Evolutionary conservation across 148 eudicot genomes (phyloP), one percentile per base, ranked within the genome.

Genomic region (Cornus kousa): DNA sequence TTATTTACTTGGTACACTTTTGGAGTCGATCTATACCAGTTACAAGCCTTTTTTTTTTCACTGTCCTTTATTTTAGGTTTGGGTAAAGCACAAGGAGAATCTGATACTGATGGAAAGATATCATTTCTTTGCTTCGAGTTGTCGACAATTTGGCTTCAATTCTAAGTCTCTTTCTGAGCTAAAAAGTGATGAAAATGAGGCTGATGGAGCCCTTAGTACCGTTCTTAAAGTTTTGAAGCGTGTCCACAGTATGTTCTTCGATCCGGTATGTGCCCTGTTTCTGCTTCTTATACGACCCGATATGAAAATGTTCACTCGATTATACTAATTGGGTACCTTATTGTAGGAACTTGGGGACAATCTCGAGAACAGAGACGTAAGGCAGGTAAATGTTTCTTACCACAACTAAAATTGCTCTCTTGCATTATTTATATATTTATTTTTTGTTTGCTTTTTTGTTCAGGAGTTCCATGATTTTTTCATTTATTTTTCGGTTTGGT

Each of bases 71-170:
- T 79, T 76, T 59, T 71, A 95, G 98, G 98, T 95, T 50, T 96
- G 98, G 99, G 85, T 72, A 76, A 87, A 84, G 86, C 95, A 96
- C 78, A 93, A 80, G 86, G 98, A 96, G 40, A 96, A 93, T 80
- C 70, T 96, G 70, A 92, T 96, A 81, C 78, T 93, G 77, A 96
- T 96, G 97, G 97, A 96, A 67, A 93, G 99, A 90, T 96, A 96
- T 82, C 92, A 91, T 78, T 96, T 85, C 80, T 96, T 96, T 78
- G 86, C 89, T 14, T 91, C 97, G 65, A 92, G 99, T 78, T 88
- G 90, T 88, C 90, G 89, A 64, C 92, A 92, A 68, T 92, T 89
- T 81, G 91, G 89, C 17, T 87, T 81, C 48, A 81, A 70, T 11
- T 78, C 79, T 66, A 87, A 93, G 82, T 92, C 98, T 55, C 86